Percentiles rank a stretch among this genome's conserved stretches.
Evolutionary conservation across 1,284 basidiomycete genomes (phyloP).

Genomic region (Waitea zeae): DNA sequence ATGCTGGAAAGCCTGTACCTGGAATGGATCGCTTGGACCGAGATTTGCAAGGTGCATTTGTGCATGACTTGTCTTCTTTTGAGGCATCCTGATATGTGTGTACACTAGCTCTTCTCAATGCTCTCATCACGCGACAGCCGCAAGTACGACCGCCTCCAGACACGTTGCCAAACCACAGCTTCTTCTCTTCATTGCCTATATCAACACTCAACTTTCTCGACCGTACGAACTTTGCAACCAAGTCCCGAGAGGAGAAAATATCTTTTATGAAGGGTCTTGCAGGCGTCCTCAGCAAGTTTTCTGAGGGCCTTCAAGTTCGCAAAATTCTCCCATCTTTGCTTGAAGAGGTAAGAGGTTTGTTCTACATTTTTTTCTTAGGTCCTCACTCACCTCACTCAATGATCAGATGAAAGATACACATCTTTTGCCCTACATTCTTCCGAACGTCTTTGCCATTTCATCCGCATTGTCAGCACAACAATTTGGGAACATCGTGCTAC

Average conservation of each 20-base stretch:
- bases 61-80: neutral
- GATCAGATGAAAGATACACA: conserved; percentile 85
- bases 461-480: conserved; percentile 62
- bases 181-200: conserved; percentile 95
- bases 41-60: conserved; percentile 47
- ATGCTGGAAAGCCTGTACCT: conserved; percentile 49
- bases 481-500: conserved; percentile 72
- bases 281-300: conserved; percentile 73
- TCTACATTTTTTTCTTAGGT: neutral
- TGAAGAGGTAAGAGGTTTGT: conserved; percentile 72
- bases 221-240: conserved; percentile 86
- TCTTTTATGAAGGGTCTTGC: conserved; percentile 89
- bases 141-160: conserved; percentile 63
- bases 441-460: conserved; percentile 91
- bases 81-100: conserved; percentile 3
- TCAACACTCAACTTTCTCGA: conserved; percentile 95
- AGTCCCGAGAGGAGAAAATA: conserved; percentile 89
- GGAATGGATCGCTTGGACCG: conserved; percentile 45
- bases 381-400: neutral
- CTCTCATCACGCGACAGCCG: conserved; percentile 68
- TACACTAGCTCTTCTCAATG: conserved; percentile 61
- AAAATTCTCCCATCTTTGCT: conserved; percentile 93
- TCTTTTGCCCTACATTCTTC: conserved; percentile 89
- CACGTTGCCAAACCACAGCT: conserved; percentile 66
- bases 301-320: conserved; percentile 70